Conservation (phyloP, 805 yeast genomes). For the Metschnikowia arizonensis region DNA sequence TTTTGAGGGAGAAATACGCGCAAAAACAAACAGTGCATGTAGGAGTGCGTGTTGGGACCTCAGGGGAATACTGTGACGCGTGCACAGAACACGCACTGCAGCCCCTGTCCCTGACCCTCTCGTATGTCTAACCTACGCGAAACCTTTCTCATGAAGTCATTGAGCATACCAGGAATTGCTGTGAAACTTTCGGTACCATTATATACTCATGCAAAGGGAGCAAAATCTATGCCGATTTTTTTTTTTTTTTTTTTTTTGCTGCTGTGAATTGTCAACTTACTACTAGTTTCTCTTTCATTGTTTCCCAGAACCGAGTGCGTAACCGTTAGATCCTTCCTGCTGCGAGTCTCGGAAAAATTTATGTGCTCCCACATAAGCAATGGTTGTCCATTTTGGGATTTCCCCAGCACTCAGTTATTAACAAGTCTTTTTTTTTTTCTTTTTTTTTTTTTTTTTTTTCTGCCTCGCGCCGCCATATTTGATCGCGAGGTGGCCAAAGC, state of each 20-base stretch:
- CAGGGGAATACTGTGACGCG: neutral
- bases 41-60: neutral
- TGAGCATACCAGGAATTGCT: neutral
- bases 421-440: too few relatives aligned
- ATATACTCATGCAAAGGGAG: neutral
- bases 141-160: neutral
- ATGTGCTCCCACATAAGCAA: neutral
- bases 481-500: neutral
- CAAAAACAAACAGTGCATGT: conserved; percentile 2
- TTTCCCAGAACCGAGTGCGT: neutral
- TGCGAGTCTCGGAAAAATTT: neutral
- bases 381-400: neutral
- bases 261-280: neutral
- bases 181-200: neutral
- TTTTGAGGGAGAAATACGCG: conserved; percentile 3
- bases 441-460: too few relatives aligned
- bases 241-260: neutral
- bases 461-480: neutral
- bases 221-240: neutral
- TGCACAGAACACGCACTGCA: conserved; percentile 2
- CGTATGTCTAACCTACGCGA: conserved; percentile 1
- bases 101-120: conserved; percentile 1
- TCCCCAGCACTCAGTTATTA: too few relatives aligned
- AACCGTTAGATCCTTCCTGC: neutral
- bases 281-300: neutral